Evolutionary conservation across 2,329 filamentous ascomycete genomes (phyloP).

Genomic region (Phyllosticta citribraziliensis): DNA sequence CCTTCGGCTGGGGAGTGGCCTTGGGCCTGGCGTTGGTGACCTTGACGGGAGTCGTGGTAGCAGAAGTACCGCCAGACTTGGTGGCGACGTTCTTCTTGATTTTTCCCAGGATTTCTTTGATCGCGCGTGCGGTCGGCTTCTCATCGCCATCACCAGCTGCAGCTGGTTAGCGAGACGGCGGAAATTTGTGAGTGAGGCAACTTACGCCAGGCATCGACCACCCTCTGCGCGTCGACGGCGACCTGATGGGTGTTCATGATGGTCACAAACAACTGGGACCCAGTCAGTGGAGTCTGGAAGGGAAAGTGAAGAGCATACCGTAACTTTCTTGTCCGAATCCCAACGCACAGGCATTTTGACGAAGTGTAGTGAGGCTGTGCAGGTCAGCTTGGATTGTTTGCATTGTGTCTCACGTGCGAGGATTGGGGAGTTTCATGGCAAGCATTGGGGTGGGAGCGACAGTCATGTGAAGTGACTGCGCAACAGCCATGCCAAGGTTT

Average conservation of each 20-base stretch:
- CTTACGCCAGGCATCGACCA: conserved; percentile 7
- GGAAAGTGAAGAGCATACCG: background rate
- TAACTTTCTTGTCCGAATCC: conserved; percentile 16
- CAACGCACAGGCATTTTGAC: conserved; percentile 16
- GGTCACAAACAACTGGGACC: background rate
- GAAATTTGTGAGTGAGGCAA: background rate
- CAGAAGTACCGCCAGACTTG: background rate
- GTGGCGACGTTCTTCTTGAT: conserved; percentile 1
- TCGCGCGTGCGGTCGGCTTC: conserved; percentile 7
- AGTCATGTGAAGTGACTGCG: background rate
- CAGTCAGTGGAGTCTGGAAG: background rate
- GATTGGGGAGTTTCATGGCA: background rate
- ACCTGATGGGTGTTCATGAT: background rate
- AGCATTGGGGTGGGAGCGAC: background rate
- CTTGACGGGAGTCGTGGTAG: background rate
- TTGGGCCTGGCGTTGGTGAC: background rate
- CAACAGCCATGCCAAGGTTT: background rate
- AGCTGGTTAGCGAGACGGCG: background rate
- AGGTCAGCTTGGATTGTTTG: too few species aligned
- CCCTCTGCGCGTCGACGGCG: background rate
- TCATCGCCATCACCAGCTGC: conserved; percentile 1
- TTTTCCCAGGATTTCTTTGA: conserved; percentile 5
- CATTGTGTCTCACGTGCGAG: too few species aligned
- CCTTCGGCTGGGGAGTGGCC: background rate
- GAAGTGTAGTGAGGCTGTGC: background rate